phyloP scores from a whole-genome alignment of 768 basidiomycete genomes.

The Kwoniella europaea region DNA sequence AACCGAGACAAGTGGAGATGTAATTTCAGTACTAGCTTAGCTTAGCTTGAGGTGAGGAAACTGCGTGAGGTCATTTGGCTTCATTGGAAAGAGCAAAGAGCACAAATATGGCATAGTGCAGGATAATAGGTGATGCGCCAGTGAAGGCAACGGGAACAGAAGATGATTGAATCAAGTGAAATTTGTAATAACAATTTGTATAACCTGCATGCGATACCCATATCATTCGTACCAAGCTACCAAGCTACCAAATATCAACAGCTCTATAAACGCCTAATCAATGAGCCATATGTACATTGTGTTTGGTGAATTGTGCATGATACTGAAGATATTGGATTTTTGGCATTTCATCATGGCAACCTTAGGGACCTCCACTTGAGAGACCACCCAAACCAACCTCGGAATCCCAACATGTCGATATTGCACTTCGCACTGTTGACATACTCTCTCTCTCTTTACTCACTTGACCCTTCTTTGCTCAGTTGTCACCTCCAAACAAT shows the following conservation, averaged over 20 bases:
- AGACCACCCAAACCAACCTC: not conserved
- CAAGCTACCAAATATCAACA: too few species aligned
- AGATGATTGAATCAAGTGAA: not conserved
- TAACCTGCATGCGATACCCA: slow-evolving; percentile 28
- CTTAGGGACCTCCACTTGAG: not conserved
- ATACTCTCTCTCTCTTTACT: not conserved
- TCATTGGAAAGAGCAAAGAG: too few species aligned
- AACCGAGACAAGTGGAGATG: not conserved
- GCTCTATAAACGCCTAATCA: too few species aligned
- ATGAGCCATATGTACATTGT: too few species aligned
- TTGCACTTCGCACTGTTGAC: not conserved
- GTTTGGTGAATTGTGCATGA: too few species aligned
- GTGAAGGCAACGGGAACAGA: too few species aligned
- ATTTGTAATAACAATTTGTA: slow-evolving; percentile 15
- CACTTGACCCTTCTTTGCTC: not conserved
- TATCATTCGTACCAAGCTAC: not conserved
- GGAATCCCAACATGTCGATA: not conserved
- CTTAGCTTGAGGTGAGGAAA: not conserved
- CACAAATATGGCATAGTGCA: too few species aligned
- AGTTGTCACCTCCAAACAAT: too few species aligned
- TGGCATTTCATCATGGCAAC: too few species aligned
- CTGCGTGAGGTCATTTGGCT: too few species aligned
- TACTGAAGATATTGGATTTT: too few species aligned
- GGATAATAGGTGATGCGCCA: too few species aligned
- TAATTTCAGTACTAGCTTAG: not conserved